Evolutionary conservation across 306 rosid species (phyloP).

Genomic region (Begonia peltatifolia): DNA sequence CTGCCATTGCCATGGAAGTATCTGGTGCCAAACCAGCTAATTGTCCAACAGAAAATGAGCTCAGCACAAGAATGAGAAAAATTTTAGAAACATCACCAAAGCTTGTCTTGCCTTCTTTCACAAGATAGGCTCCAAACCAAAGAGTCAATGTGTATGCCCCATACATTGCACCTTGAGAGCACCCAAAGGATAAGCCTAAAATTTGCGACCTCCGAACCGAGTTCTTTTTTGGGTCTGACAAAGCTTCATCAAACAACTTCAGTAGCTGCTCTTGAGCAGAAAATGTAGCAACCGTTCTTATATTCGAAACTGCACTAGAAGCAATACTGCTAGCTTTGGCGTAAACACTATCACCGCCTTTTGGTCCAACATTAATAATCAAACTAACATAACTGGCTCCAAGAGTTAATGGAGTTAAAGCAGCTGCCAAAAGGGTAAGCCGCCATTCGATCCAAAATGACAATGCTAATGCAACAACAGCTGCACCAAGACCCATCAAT

Average conservation of each 20-base stretch:
- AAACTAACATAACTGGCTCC: slow-evolving; percentile 79
- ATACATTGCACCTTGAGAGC: slow-evolving; percentile 73
- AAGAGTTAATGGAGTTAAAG: slow-evolving; percentile 74
- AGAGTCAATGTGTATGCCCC: slow-evolving; percentile 74
- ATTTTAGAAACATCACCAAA: slow-evolving; percentile 56
- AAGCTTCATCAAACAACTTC: slow-evolving; percentile 51
- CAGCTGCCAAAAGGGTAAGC: slow-evolving; percentile 59
- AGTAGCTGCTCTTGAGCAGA: slow-evolving; percentile 73
- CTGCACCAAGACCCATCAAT: slow-evolving; percentile 81
- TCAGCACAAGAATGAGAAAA: slow-evolving; percentile 85
- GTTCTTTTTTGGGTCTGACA: slow-evolving; percentile 45
- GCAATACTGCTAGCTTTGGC: slow-evolving; percentile 81
- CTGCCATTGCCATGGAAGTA: slow-evolving; percentile 53
- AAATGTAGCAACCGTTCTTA: slow-evolving; percentile 72
- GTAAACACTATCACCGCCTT: slow-evolving; percentile 48
- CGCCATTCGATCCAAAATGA: slow-evolving; percentile 37
- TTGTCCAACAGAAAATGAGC: slow-evolving; percentile 91
- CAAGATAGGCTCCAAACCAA: slow-evolving; percentile 61
- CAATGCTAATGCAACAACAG: slow-evolving; percentile 54
- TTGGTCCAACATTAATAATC: slow-evolving; percentile 62
- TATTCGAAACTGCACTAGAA: slow-evolving; percentile 79
- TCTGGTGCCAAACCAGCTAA: slow-evolving; percentile 87
- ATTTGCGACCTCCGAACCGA: slow-evolving; percentile 51
- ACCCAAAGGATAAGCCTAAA: slow-evolving; percentile 53
- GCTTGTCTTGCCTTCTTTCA: slow-evolving; percentile 24